Evolutionary conservation across 2,329 filamentous ascomycete species (phyloP).

Genomic region (Aspergillus tubingensis): DNA sequence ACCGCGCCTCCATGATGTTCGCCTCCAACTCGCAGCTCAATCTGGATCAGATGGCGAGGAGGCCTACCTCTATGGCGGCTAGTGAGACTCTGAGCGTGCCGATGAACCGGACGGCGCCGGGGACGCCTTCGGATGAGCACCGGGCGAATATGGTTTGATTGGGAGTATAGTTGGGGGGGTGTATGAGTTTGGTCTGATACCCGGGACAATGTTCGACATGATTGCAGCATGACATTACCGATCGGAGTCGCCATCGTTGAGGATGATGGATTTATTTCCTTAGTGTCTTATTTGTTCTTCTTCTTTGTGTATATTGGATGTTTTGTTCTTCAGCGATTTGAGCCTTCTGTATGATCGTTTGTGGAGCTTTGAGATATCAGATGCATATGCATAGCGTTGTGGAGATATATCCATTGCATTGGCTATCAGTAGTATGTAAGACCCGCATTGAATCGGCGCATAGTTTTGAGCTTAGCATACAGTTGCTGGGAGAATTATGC

Average conservation of each 20-base stretch:
- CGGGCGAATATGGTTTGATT: not conserved
- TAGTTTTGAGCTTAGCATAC: no score
- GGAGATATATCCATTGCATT: not conserved
- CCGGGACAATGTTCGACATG: not conserved
- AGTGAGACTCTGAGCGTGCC: conserved; percentile 1
- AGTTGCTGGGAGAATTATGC: no score
- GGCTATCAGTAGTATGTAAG: no score
- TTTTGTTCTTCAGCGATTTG: not conserved
- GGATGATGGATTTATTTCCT: not conserved
- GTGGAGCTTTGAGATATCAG: not conserved
- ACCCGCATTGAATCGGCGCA: no score
- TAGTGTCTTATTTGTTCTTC: not conserved
- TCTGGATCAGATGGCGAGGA: not conserved
- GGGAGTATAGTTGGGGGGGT: not conserved
- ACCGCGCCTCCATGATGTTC: conserved; percentile 12
- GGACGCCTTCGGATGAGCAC: not conserved
- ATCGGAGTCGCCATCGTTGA: not conserved
- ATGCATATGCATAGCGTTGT: not conserved
- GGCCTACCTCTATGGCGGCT: conserved; percentile 5
- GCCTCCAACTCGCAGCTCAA: conserved; percentile 3
- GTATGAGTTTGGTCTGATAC: not conserved
- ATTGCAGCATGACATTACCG: conserved; percentile 1
- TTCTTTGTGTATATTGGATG: not conserved
- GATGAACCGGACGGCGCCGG: not conserved
- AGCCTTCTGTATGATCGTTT: not conserved